A percentile compares a stretch with the other conserved stretches of the same genome.
Conservation (phyloP, 306 rosid species). For the Inga oerstediana region DNA sequence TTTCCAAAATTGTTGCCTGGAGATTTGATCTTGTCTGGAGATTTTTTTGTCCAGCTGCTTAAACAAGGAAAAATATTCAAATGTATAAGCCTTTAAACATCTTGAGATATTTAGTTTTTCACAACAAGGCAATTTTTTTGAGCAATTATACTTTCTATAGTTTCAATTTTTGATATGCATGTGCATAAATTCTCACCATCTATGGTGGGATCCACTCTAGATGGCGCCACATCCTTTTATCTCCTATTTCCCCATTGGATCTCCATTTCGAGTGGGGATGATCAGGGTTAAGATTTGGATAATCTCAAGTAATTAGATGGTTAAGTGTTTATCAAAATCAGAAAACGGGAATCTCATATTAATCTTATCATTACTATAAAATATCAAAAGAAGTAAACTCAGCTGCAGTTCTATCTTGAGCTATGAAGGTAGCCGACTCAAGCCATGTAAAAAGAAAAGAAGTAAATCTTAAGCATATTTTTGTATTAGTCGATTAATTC, state of each 20-base stretch:
- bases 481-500: background rate
- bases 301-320: background rate
- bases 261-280: background rate
- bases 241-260: background rate
- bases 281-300: background rate
- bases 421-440: background rate
- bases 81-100: background rate
- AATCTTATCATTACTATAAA: background rate
- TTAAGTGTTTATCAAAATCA: background rate
- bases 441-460: background rate
- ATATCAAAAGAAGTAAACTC: background rate
- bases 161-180: background rate
- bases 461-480: background rate
- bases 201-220: background rate
- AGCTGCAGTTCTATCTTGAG: background rate
- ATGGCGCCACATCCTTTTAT: background rate
- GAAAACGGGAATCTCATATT: background rate
- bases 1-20: background rate
- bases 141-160: background rate
- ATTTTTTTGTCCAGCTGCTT: background rate
- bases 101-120: background rate
- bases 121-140: background rate
- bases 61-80: background rate
- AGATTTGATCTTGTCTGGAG: background rate
- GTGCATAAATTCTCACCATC: background rate